Conservation (phyloP, 768 basidiomycete species). For the Russula earlei region DNA sequence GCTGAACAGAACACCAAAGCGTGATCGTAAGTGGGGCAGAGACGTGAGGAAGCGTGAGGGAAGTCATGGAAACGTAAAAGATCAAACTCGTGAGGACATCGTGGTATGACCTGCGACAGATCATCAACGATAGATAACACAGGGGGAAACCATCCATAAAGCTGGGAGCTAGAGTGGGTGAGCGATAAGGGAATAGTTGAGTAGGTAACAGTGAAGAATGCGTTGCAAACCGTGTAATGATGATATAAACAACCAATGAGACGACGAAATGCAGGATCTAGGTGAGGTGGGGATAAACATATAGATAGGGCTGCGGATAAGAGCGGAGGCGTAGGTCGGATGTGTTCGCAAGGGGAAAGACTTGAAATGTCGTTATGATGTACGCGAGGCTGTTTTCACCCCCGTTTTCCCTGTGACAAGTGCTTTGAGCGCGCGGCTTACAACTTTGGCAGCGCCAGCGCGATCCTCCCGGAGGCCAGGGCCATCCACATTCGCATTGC, state of each 20-base stretch:
- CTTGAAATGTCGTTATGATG: neutral
- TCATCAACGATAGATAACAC: conserved; percentile 6
- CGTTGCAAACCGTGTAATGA: conserved; percentile 4
- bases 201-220: neutral
- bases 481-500: neutral
- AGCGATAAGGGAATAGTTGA: neutral
- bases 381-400: conserved; percentile 39
- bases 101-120: neutral
- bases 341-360: neutral
- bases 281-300: neutral
- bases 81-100: conserved; percentile 12
- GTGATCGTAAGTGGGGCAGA: neutral
- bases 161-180: neutral
- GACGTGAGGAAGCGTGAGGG: conserved; percentile 1
- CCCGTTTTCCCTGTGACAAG: conserved; percentile 57
- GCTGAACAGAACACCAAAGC: neutral
- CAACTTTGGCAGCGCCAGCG: conserved; percentile 42
- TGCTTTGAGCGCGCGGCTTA: conserved; percentile 67
- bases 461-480: conserved; percentile 13
- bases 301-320: neutral
- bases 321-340: neutral
- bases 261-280: neutral
- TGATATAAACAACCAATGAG: conserved; percentile 8
- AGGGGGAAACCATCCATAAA: neutral
- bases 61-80: neutral